Base-by-base conservation (phyloP, 371 early-diverging fungal genomes). In the Mortierella sp. region DNA sequence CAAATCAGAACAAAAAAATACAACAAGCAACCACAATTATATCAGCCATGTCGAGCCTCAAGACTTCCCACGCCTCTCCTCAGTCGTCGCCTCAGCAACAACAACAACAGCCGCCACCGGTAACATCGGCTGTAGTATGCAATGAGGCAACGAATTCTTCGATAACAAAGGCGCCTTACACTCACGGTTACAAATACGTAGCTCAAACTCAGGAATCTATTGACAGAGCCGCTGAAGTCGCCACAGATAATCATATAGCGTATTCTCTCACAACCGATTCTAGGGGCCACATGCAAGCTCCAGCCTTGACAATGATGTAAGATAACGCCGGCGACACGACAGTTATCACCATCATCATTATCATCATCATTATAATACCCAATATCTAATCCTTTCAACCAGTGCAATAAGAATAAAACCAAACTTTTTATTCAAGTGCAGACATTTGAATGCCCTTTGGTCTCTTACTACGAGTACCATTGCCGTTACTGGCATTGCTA, bases 391-490 rank as follows among this genome's bases (percentile, higher is more conserved):
- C n/a, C 20, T 47, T 47, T 20, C 20, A 47, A 18, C 4, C 20
- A 47, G 18, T 20, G 20, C 20, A 52, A 52, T 52, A 52, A 52
- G 18, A 52, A 52, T 52, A 52, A 52, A 22, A 20, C 3, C 18
- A 22, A 24, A 52, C 11, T 28, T 5, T 11, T 55, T 14, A 55
- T 28, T 14, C 37, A 37, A 62, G 47, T 24, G 62, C 2, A 8
- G 62, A 30, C 62, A 62, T 45, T 1, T 37, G 43, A 45, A 62
- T 30, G 12, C 8, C 28, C 28, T 24, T 62, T 12, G 8, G 9
- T 26, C 62, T 35, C 62, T 62, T 62, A 11, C 18, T 45, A 40
- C 62, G 60, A 60, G 11, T 62, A 62, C 28, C 22, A 16, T 45
- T 62, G 47, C 37, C 37, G 16, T 37, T 30, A 30, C 37, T 40